These are phyloP conservation scores for Chaetomium cochliodes DNA, from an alignment of 495 filamentous ascomycete genomes.

Conservation along the genomic window DNA sequence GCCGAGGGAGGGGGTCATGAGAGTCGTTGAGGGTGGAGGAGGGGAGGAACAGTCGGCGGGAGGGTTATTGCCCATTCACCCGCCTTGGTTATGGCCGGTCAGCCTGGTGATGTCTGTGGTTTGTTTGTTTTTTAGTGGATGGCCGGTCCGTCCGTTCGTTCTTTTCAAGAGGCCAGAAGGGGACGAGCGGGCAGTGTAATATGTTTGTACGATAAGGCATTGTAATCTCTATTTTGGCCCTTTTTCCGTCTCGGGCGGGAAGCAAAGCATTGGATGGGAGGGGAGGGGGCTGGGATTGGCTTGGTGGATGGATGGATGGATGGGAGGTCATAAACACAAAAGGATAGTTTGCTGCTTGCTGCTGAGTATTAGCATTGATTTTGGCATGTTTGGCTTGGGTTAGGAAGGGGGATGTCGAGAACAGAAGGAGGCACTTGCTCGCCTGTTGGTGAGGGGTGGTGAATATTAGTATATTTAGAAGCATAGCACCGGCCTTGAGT, in stretches of 20 bases:
- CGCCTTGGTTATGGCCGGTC: background rate
- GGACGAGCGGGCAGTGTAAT: slow-evolving; percentile 16
- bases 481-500: background rate
- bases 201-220: slow-evolving; percentile 14
- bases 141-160: background rate
- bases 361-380: slow-evolving; percentile 9
- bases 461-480: background rate
- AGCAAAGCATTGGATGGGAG: background rate
- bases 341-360: slow-evolving; percentile 13
- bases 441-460: background rate
- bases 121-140: background rate
- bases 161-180: background rate
- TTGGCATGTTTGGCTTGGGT: background rate
- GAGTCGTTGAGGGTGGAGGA: background rate
- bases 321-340: slow-evolving; percentile 12
- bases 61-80: too few relatives aligned
- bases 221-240: background rate
- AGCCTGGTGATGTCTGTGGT: background rate
- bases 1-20: background rate
- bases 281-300: background rate
- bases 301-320: background rate
- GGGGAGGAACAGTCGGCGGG: too few relatives aligned
- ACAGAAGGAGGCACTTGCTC: background rate
- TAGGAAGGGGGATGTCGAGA: background rate
- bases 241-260: background rate